Percentiles rank a stretch among this genome's conserved stretches.
Evolutionary conservation across 2,329 filamentous ascomycete species (phyloP).

Genomic region (Aspergillus bombycis): DNA sequence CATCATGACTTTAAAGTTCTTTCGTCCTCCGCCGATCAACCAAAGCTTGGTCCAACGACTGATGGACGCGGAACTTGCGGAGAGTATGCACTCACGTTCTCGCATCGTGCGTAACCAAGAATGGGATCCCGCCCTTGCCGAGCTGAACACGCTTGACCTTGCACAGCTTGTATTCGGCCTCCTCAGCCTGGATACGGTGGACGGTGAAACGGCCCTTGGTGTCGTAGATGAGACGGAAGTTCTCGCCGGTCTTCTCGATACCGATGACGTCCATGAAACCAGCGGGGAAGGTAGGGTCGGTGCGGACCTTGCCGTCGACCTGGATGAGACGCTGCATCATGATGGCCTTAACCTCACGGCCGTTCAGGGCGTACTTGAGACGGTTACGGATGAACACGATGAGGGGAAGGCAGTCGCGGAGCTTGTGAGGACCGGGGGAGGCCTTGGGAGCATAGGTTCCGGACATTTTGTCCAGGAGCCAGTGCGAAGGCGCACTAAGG

Average conservation of each 20-base stretch:
- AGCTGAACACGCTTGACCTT: slow-evolving; percentile 99
- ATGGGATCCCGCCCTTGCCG: slow-evolving; percentile 99
- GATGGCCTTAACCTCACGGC: slow-evolving; percentile 95
- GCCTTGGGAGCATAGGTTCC: slow-evolving; percentile 76
- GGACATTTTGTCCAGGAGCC: slow-evolving; percentile 99
- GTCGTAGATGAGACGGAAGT: slow-evolving; percentile 99
- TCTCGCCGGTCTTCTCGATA: slow-evolving; percentile 99
- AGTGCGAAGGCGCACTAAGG: slow-evolving; percentile 98
- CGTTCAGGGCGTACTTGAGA: slow-evolving; percentile 99
- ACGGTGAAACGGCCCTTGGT: slow-evolving; percentile 99
- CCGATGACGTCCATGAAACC: slow-evolving; percentile 99
- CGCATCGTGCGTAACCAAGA: slow-evolving; percentile 99
- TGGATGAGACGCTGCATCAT: slow-evolving; percentile 99
- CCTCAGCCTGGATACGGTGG: slow-evolving; percentile 97
- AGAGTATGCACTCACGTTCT: slow-evolving; percentile 88
- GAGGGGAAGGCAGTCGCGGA: slow-evolving; percentile 96
- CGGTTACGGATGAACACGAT: slow-evolving; percentile 94
- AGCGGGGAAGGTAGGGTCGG: slow-evolving; percentile 94
- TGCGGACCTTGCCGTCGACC: slow-evolving; percentile 99
- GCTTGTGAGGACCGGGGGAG: slow-evolving; percentile 94
- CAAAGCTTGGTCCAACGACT: slow-evolving; percentile 99
- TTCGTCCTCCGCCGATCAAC: slow-evolving; percentile 57
- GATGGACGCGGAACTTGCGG: slow-evolving; percentile 84
- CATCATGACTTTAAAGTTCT: slow-evolving; percentile 26
- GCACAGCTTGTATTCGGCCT: slow-evolving; percentile 99